Conservation (phyloP, 257 asterid genomes). For the Fraxinus anomala region DNA sequence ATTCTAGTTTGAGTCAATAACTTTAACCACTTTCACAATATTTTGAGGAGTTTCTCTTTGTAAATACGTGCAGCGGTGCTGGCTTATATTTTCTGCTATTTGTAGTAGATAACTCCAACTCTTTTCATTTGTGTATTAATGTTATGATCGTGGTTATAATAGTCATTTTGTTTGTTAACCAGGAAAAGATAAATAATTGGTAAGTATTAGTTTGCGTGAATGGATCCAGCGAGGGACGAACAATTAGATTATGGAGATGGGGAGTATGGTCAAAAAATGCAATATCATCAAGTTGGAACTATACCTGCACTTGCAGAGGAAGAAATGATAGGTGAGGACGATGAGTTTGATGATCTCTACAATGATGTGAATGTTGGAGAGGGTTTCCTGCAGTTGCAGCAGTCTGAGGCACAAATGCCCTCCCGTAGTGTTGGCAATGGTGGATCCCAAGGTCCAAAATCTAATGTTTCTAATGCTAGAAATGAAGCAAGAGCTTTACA, state of each 20-base stretch:
- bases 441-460: slow-evolving; percentile 50
- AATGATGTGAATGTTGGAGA: slow-evolving; percentile 61
- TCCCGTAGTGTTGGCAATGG: slow-evolving; percentile 45
- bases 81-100: background rate
- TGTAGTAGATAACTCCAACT: background rate
- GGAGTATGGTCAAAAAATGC: slow-evolving; percentile 65
- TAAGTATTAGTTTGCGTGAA: slow-evolving; percentile 33
- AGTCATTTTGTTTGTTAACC: slow-evolving; percentile 25
- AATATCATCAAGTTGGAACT: slow-evolving; percentile 69
- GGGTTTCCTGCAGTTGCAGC: slow-evolving; percentile 52
- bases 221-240: slow-evolving; percentile 71
- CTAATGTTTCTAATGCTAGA: slow-evolving; percentile 41
- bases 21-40: background rate
- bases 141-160: slow-evolving; percentile 24
- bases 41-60: background rate
- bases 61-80: background rate
- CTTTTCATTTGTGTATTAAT: slow-evolving; percentile 8
- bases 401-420: slow-evolving; percentile 49
- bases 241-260: slow-evolving; percentile 71
- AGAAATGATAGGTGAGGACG: slow-evolving; percentile 63
- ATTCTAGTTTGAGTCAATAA: background rate
- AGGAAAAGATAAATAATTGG: slow-evolving; percentile 36
- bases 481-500: slow-evolving; percentile 42
- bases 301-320: slow-evolving; percentile 86
- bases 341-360: slow-evolving; percentile 59